phyloP scores from a whole-genome alignment of 495 filamentous ascomycete species.

The Lepidopterella palustris region DNA sequence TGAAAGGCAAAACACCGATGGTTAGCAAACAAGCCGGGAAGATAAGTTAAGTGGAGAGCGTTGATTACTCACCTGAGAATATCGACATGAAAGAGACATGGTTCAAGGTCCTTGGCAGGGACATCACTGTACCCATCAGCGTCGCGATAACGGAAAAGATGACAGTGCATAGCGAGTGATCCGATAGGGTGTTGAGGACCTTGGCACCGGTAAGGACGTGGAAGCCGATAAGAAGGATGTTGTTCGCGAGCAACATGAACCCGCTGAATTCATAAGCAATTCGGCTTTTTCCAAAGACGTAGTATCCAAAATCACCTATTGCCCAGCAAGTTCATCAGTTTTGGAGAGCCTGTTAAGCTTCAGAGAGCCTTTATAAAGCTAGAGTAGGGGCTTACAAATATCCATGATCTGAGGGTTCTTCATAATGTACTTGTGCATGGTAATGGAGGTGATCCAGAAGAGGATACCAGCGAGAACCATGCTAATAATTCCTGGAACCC shows the following conservation, averaged over 20 bases:
- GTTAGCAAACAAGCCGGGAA: background rate
- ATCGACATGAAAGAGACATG: constrained; percentile 46
- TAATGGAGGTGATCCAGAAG: constrained; percentile 33
- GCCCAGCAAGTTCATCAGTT: background rate
- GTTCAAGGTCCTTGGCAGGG: constrained; percentile 38
- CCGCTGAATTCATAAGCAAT: constrained; percentile 36
- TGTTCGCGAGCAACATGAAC: constrained; percentile 42
- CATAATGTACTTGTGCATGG: constrained; percentile 47
- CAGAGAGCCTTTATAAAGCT: background rate
- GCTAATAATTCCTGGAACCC: constrained; percentile 44
- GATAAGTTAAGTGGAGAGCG: background rate
- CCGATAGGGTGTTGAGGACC: constrained; percentile 37
- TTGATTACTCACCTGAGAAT: constrained; percentile 35
- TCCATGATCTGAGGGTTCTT: constrained; percentile 44
- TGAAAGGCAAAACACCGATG: background rate
- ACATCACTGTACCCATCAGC: constrained; percentile 41
- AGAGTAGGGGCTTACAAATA: constrained; percentile 34
- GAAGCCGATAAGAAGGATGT: constrained; percentile 40
- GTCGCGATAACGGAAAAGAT: constrained; percentile 35
- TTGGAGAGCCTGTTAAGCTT: background rate
- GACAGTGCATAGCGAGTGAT: constrained; percentile 38
- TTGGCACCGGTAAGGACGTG: constrained; percentile 40
- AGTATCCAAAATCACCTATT: constrained; percentile 37
- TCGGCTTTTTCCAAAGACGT: constrained; percentile 38
- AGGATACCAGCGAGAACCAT: constrained; percentile 18